Percentiles rank a stretch among this genome's conserved stretches.
Conservation (phyloP, 352 stramenopile genomes). For the Hyaloperonospora arabidopsidis region DNA sequence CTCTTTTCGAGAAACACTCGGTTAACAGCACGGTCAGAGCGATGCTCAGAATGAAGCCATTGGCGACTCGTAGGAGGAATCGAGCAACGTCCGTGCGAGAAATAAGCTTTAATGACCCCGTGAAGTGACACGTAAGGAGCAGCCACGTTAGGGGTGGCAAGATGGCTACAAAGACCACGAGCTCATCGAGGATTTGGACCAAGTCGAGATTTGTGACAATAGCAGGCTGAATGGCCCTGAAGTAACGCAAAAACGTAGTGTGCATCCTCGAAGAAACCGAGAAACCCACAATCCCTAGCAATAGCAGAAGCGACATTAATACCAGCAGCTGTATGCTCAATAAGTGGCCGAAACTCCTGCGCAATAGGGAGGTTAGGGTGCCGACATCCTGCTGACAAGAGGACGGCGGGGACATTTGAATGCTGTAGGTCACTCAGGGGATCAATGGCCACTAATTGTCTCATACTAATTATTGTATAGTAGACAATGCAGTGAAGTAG, state of each 20-base stretch:
- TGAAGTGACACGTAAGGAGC: slow-evolving; percentile 28
- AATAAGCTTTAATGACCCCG: slow-evolving; percentile 52
- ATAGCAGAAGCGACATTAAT: slow-evolving; percentile 34
- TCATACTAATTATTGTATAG: no score
- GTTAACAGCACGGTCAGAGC: slow-evolving; percentile 68
- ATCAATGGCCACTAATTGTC: no score
- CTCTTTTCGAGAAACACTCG: slow-evolving; percentile 64
- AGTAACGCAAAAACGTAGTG: slow-evolving; percentile 44
- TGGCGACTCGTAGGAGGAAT: slow-evolving; percentile 50
- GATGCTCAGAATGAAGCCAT: slow-evolving; percentile 53
- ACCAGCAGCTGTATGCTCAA: slow-evolving; percentile 52
- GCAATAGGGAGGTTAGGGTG: slow-evolving; percentile 36
- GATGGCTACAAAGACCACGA: slow-evolving; percentile 56
- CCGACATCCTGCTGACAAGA: slow-evolving; percentile 9
- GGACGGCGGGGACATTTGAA: no score
- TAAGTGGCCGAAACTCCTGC: slow-evolving; percentile 48
- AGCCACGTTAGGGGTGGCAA: slow-evolving; percentile 54
- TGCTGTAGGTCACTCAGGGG: no score
- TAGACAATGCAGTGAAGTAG: no score
- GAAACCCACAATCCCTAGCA: slow-evolving; percentile 46
- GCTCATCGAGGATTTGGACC: slow-evolving; percentile 58
- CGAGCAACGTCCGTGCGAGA: slow-evolving; percentile 46
- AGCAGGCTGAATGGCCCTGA: slow-evolving; percentile 40
- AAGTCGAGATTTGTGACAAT: slow-evolving; percentile 43
- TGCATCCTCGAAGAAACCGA: slow-evolving; percentile 49